Conservation (phyloP, 2,329 filamentous ascomycete species). For the Alternaria arborescens region DNA sequence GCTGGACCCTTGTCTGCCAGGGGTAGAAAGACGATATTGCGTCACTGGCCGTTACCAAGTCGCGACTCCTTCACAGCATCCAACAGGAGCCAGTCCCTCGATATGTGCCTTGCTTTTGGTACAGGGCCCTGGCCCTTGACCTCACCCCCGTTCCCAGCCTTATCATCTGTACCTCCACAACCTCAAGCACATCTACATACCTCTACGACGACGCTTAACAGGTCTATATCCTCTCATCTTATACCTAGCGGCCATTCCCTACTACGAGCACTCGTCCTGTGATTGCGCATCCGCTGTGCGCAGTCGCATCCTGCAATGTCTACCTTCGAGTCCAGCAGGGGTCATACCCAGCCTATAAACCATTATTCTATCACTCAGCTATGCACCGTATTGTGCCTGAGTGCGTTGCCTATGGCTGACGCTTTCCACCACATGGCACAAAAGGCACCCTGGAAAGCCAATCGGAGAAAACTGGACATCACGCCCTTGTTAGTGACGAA, state of each 20-base stretch:
- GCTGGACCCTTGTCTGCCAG: conserved; percentile 25
- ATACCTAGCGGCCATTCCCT: conserved; percentile 24
- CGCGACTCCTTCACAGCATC: conserved; percentile 35
- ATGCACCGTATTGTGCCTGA: conserved; percentile 36
- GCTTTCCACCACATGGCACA: conserved; percentile 46
- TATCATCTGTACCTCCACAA: neutral
- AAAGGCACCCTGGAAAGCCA: conserved; percentile 38
- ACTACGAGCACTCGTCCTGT: conserved; percentile 8
- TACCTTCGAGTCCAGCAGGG: conserved; percentile 16
- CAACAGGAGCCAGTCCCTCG: conserved; percentile 24
- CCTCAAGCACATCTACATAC: conserved; percentile 8
- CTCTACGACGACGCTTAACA: conserved; percentile 24
- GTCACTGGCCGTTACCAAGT: conserved; percentile 32
- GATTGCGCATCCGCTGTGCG: conserved; percentile 22
- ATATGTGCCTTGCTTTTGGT: conserved; percentile 34
- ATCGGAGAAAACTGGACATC: conserved; percentile 46
- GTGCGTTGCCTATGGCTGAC: conserved; percentile 31
- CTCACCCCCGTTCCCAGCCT: conserved; percentile 11
- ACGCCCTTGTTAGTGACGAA: conserved; percentile 74
- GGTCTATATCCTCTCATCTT: conserved; percentile 21
- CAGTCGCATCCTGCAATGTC: conserved; percentile 31
- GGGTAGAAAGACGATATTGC: conserved; percentile 32
- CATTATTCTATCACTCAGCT: conserved; percentile 25
- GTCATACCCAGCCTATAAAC: conserved; percentile 11
- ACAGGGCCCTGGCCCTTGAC: conserved; percentile 18